A percentile compares a stretch with the other conserved stretches of the same genome.
These are phyloP conservation scores for Neodidymelliopsis sp. DNA, from an alignment of 2,329 filamentous ascomycete genomes.

Conservation along the genomic window DNA sequence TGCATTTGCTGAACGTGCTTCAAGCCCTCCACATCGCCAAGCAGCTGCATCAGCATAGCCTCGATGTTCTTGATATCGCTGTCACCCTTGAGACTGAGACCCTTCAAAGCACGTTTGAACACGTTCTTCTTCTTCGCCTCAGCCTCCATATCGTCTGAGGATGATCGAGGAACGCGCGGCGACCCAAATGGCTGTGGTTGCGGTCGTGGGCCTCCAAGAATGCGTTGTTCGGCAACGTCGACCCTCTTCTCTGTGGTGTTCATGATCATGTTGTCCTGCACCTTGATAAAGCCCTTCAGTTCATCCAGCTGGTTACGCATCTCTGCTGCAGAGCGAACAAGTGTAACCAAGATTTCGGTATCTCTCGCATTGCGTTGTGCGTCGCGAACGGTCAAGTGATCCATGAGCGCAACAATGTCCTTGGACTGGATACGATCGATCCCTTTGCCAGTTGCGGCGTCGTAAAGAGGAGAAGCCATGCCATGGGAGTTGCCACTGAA, in stretches of 20 bases:
- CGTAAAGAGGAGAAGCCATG: constrained; percentile 87
- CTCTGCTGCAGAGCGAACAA: constrained; percentile 92
- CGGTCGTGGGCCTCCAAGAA: constrained; percentile 85
- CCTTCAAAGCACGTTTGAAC: constrained; percentile 93
- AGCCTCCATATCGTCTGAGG: constrained; percentile 61
- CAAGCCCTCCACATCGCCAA: constrained; percentile 83
- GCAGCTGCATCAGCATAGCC: constrained; percentile 77
- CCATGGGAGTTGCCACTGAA: constrained; percentile 91
- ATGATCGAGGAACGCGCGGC: constrained; percentile 64
- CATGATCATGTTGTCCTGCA: constrained; percentile 90
- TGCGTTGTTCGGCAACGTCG: constrained; percentile 81
- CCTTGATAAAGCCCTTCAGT: constrained; percentile 88
- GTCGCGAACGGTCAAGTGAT: constrained; percentile 96
- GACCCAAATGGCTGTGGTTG: constrained; percentile 70
- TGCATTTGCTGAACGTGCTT: constrained; percentile 51
- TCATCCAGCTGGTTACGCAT: constrained; percentile 98
- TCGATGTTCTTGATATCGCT: constrained; percentile 85
- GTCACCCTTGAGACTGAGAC: constrained; percentile 83
- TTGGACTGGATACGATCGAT: constrained; percentile 94
- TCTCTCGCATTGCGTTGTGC: constrained; percentile 95
- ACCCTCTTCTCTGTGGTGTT: constrained; percentile 87
- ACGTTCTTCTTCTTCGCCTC: constrained; percentile 87
- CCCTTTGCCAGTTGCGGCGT: constrained; percentile 84
- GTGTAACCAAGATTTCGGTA: constrained; percentile 92
- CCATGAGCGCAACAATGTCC: constrained; percentile 97